Percentiles rank a stretch among this genome's conserved stretches.
These are phyloP conservation scores for Leptodontidium sp. DNA, from an alignment of 2,329 filamentous ascomycete species.

Conservation along the genomic window DNA sequence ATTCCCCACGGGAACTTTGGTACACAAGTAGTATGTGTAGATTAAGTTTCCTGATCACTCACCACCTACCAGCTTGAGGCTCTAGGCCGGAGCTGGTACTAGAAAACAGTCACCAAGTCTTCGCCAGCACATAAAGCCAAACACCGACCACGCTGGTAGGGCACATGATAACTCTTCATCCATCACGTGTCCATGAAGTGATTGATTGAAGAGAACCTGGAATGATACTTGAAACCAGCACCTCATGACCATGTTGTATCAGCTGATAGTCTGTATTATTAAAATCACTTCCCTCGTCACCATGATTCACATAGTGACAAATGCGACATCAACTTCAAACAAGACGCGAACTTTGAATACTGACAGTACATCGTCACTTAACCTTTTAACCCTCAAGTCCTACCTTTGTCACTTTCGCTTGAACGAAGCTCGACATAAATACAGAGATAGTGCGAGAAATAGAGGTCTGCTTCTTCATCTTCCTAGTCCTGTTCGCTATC, in stretches of 20 bases:
- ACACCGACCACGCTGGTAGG: not conserved
- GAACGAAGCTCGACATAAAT: not conserved
- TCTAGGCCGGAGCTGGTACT: too few species aligned
- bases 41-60: too few species aligned
- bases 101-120: not conserved
- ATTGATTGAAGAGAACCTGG: not conserved
- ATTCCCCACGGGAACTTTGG: too few species aligned
- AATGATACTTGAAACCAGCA: not conserved
- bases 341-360: not conserved
- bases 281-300: not conserved
- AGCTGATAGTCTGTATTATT: not conserved
- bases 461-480: slow-evolving; percentile 17
- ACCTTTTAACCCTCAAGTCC: not conserved
- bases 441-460: not conserved
- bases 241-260: not conserved
- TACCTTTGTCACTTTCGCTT: not conserved
- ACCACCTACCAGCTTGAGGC: too few species aligned
- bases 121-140: not conserved
- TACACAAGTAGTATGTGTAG: too few species aligned
- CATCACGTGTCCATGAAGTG: slow-evolving; percentile 6
- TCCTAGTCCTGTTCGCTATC: slow-evolving; percentile 19
- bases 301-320: not conserved
- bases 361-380: not conserved
- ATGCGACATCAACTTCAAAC: not conserved
- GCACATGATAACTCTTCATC: not conserved